Percentiles rank a stretch among this genome's conserved stretches.
Evolutionary conservation across 2,329 filamentous ascomycete genomes (phyloP).

Genomic region (Ophiostoma ulmi): DNA sequence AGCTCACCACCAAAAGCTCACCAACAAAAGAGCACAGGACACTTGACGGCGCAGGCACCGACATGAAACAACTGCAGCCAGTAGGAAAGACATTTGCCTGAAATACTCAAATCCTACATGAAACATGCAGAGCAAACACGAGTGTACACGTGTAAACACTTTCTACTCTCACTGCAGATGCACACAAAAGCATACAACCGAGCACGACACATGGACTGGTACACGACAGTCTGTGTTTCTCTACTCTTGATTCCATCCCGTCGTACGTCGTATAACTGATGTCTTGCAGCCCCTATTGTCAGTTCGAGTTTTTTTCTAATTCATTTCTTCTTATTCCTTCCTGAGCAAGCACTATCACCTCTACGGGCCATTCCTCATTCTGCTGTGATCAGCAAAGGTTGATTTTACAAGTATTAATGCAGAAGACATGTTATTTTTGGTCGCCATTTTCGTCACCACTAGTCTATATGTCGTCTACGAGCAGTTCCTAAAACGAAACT

Average conservation of each 20-base stretch:
- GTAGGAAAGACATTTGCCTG: not conserved
- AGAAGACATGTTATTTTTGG: not conserved
- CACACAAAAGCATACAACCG: not conserved
- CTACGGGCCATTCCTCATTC: not conserved
- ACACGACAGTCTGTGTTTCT: not conserved
- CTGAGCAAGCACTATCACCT: not conserved
- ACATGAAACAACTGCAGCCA: constrained; percentile 2
- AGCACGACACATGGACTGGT: not conserved
- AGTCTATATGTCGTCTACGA: not conserved
- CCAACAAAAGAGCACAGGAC: not conserved
- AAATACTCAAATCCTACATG: not conserved
- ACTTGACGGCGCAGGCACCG: not conserved
- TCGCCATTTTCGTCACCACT: constrained; percentile 1
- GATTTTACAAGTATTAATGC: not conserved
- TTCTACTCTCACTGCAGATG: not conserved
- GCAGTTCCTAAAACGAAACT: not conserved
- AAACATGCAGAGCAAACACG: not conserved
- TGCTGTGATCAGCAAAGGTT: not conserved
- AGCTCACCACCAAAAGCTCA: not conserved
- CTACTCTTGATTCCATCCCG: not conserved
- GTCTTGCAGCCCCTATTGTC: constrained; percentile 5
- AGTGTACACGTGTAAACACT: not conserved
- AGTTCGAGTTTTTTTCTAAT: not conserved
- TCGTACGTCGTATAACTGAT: not conserved
- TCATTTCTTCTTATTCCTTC: not conserved